A percentile compares a stretch with the other conserved stretches of the same genome.
These are phyloP conservation scores for Microcyclospora pomicola DNA, from an alignment of 2,329 filamentous ascomycete species.

Conservation along the genomic window DNA sequence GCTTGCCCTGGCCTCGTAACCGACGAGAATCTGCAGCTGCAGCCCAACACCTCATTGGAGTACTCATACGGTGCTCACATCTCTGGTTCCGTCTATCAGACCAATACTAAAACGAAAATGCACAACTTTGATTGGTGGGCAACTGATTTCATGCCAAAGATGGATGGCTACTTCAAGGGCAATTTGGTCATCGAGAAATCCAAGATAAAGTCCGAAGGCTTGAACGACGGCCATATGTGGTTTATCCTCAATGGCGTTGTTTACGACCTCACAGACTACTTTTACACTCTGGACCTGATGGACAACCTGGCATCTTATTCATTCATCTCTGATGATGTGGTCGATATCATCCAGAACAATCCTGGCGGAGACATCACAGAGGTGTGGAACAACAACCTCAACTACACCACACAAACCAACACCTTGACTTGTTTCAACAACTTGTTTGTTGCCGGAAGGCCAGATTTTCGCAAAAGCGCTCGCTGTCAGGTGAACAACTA, in stretches of 20 bases:
- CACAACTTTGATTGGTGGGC: slow-evolving; percentile 62
- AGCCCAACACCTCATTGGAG: slow-evolving; percentile 48
- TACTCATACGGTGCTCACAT: slow-evolving; percentile 44
- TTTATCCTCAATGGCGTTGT: slow-evolving; percentile 61
- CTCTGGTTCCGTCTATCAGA: slow-evolving; percentile 48
- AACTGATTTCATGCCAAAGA: slow-evolving; percentile 57
- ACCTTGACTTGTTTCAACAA: slow-evolving; percentile 71
- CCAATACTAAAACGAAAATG: slow-evolving; percentile 43
- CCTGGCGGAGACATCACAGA: slow-evolving; percentile 66
- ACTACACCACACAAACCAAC: slow-evolving; percentile 43
- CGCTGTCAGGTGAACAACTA: slow-evolving; percentile 83
- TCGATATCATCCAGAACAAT: slow-evolving; percentile 56
- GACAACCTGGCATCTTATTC: slow-evolving; percentile 44
- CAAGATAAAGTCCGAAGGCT: slow-evolving; percentile 50
- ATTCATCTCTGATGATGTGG: slow-evolving; percentile 59
- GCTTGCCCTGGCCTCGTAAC: slow-evolving; percentile 63
- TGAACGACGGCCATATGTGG: slow-evolving; percentile 59
- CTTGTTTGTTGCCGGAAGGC: slow-evolving; percentile 66
- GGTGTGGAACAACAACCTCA: slow-evolving; percentile 44
- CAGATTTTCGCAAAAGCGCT: slow-evolving; percentile 67
- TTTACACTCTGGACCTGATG: slow-evolving; percentile 52
- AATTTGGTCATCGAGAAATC: slow-evolving; percentile 58
- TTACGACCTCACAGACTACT: slow-evolving; percentile 89
- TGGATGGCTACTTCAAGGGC: slow-evolving; percentile 78
- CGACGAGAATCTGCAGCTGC: slow-evolving; percentile 43